A percentile compares a stretch with the other conserved stretches of the same genome.
These are phyloP conservation scores for Kwoniella mangroviensis DNA, from an alignment of 768 basidiomycete species.

Conservation along the genomic window DNA sequence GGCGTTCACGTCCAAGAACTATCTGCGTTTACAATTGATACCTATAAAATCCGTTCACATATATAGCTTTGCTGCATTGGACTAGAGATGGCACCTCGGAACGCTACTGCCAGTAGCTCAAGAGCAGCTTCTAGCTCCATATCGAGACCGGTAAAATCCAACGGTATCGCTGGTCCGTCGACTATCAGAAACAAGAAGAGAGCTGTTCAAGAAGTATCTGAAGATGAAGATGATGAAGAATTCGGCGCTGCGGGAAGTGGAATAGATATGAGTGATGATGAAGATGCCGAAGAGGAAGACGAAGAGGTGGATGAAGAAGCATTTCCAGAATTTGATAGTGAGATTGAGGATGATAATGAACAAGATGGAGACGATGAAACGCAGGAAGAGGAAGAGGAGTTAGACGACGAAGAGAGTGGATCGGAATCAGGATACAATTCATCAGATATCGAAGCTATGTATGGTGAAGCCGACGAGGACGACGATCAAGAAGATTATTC, in stretches of 20 bases:
- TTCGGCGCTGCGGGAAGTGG: slow-evolving; percentile 21
- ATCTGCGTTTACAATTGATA: too few relatives aligned
- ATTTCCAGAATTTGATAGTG: slow-evolving; percentile 51
- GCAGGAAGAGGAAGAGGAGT: slow-evolving; percentile 32
- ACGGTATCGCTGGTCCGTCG: slow-evolving; percentile 22
- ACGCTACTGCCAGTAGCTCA: slow-evolving; percentile 28
- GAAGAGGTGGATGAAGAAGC: slow-evolving; percentile 42
- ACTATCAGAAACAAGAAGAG: slow-evolving; percentile 24
- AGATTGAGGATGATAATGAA: slow-evolving; percentile 42
- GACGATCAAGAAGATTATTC: slow-evolving; percentile 15
- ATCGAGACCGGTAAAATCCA: background rate
- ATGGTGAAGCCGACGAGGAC: slow-evolving; percentile 25
- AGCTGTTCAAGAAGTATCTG: slow-evolving; percentile 22
- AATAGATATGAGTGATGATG: slow-evolving; percentile 29
- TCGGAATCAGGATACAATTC: slow-evolving; percentile 59
- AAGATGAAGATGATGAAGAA: slow-evolving; percentile 37
- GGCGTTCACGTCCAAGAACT: background rate
- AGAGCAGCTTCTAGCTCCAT: slow-evolving; percentile 6
- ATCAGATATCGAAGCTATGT: slow-evolving; percentile 58
- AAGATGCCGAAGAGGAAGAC: slow-evolving; percentile 16
- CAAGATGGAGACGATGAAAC: slow-evolving; percentile 22
- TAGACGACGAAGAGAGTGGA: slow-evolving; percentile 51
- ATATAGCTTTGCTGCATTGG: background rate
- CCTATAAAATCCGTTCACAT: background rate
- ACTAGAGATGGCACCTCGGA: slow-evolving; percentile 20